phyloP scores from a whole-genome alignment of 1,284 basidiomycete genomes.

The Moniliella sp. region DNA sequence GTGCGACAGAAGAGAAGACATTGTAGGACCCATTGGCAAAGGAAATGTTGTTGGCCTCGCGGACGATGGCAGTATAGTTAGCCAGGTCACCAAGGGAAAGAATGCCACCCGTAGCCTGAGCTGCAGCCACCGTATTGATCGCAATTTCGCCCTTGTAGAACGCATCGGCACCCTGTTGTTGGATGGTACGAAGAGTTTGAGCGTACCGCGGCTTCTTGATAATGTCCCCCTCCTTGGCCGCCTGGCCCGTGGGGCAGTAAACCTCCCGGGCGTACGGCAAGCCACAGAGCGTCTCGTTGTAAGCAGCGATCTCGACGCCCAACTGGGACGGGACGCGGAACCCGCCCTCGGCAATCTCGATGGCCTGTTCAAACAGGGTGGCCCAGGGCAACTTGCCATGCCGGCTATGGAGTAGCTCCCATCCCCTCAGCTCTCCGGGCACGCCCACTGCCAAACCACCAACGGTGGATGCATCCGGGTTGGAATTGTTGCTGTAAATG shows the following conservation, averaged over 20 bases:
- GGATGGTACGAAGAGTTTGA: constrained; percentile 13
- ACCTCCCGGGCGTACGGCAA: background rate
- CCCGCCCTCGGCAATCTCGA: constrained; percentile 39
- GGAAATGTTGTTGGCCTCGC: constrained; percentile 4
- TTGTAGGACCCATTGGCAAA: constrained; percentile 35
- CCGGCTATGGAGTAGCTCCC: constrained; percentile 22
- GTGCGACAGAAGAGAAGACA: constrained; percentile 24
- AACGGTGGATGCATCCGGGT: constrained; percentile 2
- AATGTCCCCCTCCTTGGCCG: constrained; percentile 16
- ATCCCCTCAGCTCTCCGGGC: constrained; percentile 32
- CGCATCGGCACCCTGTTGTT: constrained; percentile 10
- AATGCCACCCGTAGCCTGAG: constrained; percentile 18
- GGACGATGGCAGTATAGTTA: constrained; percentile 12
- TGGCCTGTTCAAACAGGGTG: constrained; percentile 21
- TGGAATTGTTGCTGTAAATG: constrained; percentile 16
- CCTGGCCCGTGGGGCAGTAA: constrained; percentile 10
- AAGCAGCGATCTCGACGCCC: background rate
- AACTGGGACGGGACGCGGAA: background rate
- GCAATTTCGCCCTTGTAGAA: constrained; percentile 25
- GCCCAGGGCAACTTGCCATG: constrained; percentile 31
- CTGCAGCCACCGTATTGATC: constrained; percentile 11
- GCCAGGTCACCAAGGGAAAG: constrained; percentile 17
- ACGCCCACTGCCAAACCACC: constrained; percentile 30
- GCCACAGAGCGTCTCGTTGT: background rate
- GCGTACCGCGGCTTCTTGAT: constrained; percentile 13